Percentiles rank a stretch among this genome's conserved stretches.
Conservation (phyloP, 148 eudicot species). For the Polygonum aviculare region DNA sequence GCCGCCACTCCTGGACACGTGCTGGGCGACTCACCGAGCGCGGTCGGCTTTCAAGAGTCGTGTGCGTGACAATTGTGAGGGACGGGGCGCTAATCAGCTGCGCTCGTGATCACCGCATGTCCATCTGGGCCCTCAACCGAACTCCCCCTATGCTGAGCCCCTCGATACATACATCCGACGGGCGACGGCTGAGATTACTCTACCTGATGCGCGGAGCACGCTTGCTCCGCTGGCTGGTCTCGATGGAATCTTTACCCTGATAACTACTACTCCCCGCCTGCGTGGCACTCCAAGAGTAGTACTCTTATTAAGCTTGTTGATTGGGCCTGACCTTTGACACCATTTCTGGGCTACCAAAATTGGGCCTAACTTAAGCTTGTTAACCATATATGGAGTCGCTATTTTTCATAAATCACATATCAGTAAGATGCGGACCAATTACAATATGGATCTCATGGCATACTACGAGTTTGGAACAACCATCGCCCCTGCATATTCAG, state of each 20-base stretch:
- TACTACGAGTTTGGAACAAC: no score
- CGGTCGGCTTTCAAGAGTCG: background rate
- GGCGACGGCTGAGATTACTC: background rate
- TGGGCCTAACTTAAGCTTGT: no score
- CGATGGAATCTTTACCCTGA: background rate
- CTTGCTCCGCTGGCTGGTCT: background rate
- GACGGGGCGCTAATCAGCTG: background rate
- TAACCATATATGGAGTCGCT: no score
- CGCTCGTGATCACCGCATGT: background rate
- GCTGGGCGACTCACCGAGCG: background rate
- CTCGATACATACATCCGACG: no score
- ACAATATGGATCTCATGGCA: no score
- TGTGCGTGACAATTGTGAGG: background rate
- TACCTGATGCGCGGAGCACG: background rate
- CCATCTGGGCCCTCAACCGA: background rate
- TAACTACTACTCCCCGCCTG: no score
- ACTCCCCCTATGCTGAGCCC: background rate
- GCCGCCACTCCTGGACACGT: constrained; percentile 2
- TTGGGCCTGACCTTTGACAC: no score
- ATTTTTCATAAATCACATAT: no score
- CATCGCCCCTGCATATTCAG: no score
- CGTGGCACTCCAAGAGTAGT: background rate
- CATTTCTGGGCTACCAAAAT: no score
- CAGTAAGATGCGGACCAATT: no score
- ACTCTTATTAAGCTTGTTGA: no score